Base-by-base conservation (phyloP, 1,284 basidiomycete genomes). In the Microbotryum saponariae region DNA sequence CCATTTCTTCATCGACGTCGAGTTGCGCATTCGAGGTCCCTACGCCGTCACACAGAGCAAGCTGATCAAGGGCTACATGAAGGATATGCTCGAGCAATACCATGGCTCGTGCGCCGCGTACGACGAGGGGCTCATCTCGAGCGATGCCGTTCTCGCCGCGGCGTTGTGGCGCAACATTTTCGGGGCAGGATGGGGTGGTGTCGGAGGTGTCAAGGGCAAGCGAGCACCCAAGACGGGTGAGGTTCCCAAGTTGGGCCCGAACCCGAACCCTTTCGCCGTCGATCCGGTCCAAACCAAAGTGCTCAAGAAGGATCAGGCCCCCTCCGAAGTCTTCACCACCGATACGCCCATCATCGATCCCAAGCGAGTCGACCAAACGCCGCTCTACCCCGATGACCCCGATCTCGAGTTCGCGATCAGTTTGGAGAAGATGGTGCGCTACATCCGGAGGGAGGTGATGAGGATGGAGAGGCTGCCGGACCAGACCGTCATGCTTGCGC, bases 1-100 rank as follows among this genome's bases (percentile, higher is more conserved):
- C 76, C 91, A 97, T 77, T 96, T 94, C 79, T 98, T 98, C 80
- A 81, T 93, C 70, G 91, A 98, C 74, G 83, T 91, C 65, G 94
- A 97, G 74, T 86, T 89, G 72, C 86, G 93, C 63, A 87, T 97
- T 70, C 85, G 93, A 21, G 73, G 74, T 76, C 83, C 60, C 82
- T 96, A 69, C 83, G 93, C 63, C 84, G 80, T 73, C 61, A 74
- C 37, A 85, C 92, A 55, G 85, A 90, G 74, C 9, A 78, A 85
- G 6, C 81, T 94, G 44, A 86, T 98, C 62, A 86, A 85, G 59
- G 85, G 86, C 53, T 91, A 97, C 76, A 89, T 98, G 89, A 87
- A 88, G 60, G 81, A 83, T 69, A 77, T 96, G 81, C 87, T 88
- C 66, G 86, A 93, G 75, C 92, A 97, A 75, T 96, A 90, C 85